Base-by-base conservation (phyloP, 2,329 filamentous ascomycete species). In the Parastagonospora nodorum region DNA sequence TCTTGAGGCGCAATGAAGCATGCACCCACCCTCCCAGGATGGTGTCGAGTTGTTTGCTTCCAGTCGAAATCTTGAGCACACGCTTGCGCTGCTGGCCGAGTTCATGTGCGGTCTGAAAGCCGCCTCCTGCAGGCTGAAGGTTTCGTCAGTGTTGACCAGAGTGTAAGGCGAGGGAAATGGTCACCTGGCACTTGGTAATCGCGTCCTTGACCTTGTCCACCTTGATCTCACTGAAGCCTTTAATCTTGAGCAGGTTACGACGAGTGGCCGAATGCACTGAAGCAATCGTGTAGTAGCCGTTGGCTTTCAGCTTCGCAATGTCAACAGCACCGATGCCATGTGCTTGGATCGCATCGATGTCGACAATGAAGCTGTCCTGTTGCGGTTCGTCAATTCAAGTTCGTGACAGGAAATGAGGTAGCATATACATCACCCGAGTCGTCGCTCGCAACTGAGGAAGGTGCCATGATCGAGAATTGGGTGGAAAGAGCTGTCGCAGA, bases 201-300 rank as follows among this genome's bases (percentile, higher is more conserved):
- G 86, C 86, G 59, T 88, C 86, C 64, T 87, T 88, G 66, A 88
- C 80, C 69, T 88, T 88, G 57, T 88, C 86, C 4, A 88, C 86
- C 69, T 88, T 88, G 64, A 84, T 78, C 66, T 88, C 86, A 50
- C 85, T 88, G 71, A 88, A 87, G 8, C 86, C 86, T 64, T 87
- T 88, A 69, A 88, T 88, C 67, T 84, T 88, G 45, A 84, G 72
- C 12, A 88, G 76, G 14, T 78, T 83, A 61, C 80, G 82, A 45
- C 83, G 80, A 36, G 84, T 86, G 12, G 83, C 82, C 12, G 79
- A 76, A 57, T 85, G 80, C 31, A 88, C 82, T 38, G 82, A 82
- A 48, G 83, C 80, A 61, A 88, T 78, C 8, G 86, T 88, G 70
- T 83, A 83, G 65, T 82, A 86, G 14, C 84, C 83, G 64, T 83